Percentiles rank a stretch among this genome's conserved stretches.
Conservation (phyloP, 1,139 yeast species). For the Candida freyschussii region DNA sequence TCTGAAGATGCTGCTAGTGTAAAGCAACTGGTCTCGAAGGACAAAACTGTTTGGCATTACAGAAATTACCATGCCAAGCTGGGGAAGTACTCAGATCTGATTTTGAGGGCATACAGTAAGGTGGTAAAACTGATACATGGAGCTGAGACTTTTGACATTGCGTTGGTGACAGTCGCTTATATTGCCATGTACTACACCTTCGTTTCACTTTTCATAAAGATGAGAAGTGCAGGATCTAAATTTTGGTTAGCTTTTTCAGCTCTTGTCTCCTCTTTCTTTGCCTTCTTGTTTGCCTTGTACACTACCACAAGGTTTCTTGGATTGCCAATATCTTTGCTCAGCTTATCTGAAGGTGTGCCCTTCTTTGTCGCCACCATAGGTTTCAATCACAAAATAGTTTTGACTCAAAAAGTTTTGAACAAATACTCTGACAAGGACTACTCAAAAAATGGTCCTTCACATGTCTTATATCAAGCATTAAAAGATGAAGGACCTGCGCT, state of each 20-base stretch:
- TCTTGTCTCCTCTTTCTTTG: slow-evolving; percentile 74
- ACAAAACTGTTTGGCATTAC: slow-evolving; percentile 53
- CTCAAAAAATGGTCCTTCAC: slow-evolving; percentile 31
- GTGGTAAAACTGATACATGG: slow-evolving; percentile 54
- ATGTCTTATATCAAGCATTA: slow-evolving; percentile 52
- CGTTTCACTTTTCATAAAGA: slow-evolving; percentile 69
- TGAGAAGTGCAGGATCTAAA: slow-evolving; percentile 77
- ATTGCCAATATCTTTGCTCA: slow-evolving; percentile 61
- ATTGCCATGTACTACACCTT: slow-evolving; percentile 88
- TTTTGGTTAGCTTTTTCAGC: slow-evolving; percentile 90
- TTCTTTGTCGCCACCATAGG: slow-evolving; percentile 92
- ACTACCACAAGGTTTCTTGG: slow-evolving; percentile 48
- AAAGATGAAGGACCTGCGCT: slow-evolving; percentile 63
- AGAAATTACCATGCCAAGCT: slow-evolving; percentile 61
- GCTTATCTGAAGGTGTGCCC: slow-evolving; percentile 89
- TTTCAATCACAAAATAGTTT: slow-evolving; percentile 77
- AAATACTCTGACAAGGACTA: slow-evolving; percentile 34
- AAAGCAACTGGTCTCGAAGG: slow-evolving; percentile 29
- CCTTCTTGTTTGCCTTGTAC: slow-evolving; percentile 78
- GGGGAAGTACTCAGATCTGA: slow-evolving; percentile 61
- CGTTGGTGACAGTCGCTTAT: slow-evolving; percentile 77
- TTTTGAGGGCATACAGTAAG: slow-evolving; percentile 41
- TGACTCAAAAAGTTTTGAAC: slow-evolving; percentile 61
- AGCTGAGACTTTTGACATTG: slow-evolving; percentile 86
- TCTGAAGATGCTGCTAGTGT: slow-evolving; percentile 8